phyloP scores from a whole-genome alignment of 495 filamentous ascomycete species.

The Hypomontagnella submonticulosa region DNA sequence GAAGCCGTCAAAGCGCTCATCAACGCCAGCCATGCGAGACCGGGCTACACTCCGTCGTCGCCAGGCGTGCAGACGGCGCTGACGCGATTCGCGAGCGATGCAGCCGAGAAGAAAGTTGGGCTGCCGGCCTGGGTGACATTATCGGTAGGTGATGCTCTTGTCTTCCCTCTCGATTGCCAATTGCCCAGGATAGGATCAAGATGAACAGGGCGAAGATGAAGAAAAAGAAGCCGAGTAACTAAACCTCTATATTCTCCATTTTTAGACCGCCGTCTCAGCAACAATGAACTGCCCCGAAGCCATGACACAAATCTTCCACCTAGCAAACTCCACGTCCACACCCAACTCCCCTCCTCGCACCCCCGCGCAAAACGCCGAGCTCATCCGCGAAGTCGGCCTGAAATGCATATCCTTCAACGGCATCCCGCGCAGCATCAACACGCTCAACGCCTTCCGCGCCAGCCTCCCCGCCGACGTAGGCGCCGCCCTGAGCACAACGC shows the following conservation, averaged over 20 bases:
- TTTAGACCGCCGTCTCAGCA: conserved; percentile 75
- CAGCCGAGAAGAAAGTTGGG: conserved; percentile 59
- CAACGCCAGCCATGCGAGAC: conserved; percentile 71
- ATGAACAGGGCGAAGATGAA: background rate
- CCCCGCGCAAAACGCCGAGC: conserved; percentile 69
- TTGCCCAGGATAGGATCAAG: background rate
- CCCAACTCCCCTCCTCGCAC: conserved; percentile 50
- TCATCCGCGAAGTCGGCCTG: conserved; percentile 81
- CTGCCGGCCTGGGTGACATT: conserved; percentile 47
- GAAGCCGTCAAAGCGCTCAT: conserved; percentile 75
- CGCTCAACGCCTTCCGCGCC: conserved; percentile 71
- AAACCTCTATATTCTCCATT: conserved; percentile 14
- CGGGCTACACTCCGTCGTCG: conserved; percentile 70
- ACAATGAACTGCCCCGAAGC: conserved; percentile 79
- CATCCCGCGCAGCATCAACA: conserved; percentile 84
- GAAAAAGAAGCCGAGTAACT: background rate
- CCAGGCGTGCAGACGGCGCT: conserved; percentile 63
- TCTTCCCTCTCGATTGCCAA: background rate
- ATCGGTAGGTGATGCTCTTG: conserved; percentile 38
- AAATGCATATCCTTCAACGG: conserved; percentile 90
- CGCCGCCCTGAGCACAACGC: conserved; percentile 56
- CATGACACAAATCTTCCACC: conserved; percentile 54
- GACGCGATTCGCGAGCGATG: conserved; percentile 60
- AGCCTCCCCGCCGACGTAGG: conserved; percentile 62
- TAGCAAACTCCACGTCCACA: conserved; percentile 37